Conservation (phyloP, 345 rosid species). For the Rhizophora apiculata region DNA sequence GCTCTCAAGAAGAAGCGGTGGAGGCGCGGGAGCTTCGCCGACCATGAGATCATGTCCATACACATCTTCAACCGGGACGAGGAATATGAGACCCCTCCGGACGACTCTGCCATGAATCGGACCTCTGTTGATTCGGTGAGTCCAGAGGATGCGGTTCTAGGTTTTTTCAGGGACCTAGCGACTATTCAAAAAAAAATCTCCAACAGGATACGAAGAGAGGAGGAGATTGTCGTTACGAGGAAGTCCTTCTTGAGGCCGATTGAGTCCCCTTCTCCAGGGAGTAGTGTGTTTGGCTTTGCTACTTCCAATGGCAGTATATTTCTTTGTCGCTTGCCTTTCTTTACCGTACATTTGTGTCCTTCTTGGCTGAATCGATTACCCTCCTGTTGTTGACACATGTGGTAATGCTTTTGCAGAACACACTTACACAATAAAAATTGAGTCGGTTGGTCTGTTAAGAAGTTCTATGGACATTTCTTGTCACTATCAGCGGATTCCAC, state of each 20-base stretch:
- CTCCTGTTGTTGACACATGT: no score
- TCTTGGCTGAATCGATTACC: no score
- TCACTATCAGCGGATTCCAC: no score
- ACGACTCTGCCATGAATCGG: constrained; percentile 25
- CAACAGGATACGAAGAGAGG: constrained; percentile 23
- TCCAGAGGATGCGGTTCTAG: constrained; percentile 30
- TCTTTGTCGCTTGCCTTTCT: background rate
- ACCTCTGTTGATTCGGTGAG: constrained; percentile 25
- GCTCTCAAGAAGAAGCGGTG: constrained; percentile 61
- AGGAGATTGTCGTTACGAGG: constrained; percentile 24
- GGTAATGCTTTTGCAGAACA: no score
- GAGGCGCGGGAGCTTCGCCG: constrained; percentile 96
- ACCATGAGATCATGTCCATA: constrained; percentile 80
- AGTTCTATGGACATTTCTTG: no score
- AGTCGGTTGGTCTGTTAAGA: no score
- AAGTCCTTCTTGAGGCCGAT: constrained; percentile 56
- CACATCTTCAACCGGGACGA: constrained; percentile 92
- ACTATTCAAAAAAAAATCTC: constrained; percentile 39
- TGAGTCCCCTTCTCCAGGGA: constrained; percentile 78
- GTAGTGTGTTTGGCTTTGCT: constrained; percentile 59
- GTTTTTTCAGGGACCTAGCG: constrained; percentile 59
- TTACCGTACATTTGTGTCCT: no score
- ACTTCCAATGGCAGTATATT: constrained; percentile 61
- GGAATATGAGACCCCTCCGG: constrained; percentile 70
- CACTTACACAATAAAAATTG: no score